Percentiles rank a stretch among this genome's conserved stretches.
phyloP scores from a whole-genome alignment of 148 eudicot genomes.

The Rhododendron ovatum region DNA sequence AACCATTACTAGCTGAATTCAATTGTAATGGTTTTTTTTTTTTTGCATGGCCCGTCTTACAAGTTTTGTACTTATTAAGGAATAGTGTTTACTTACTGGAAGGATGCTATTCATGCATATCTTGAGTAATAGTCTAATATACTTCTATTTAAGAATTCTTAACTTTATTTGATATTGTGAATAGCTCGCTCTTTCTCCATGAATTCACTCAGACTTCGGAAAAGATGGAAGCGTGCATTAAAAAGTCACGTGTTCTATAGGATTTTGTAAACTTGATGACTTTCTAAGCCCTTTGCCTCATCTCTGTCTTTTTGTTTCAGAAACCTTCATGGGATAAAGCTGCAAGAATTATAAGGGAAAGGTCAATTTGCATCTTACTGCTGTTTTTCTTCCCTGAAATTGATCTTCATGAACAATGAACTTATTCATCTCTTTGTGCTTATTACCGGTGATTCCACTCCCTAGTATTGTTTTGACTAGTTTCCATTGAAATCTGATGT shows the following conservation, averaged over 20 bases:
- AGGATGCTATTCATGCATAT: not conserved
- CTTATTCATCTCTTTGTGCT: not conserved
- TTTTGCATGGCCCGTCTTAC: not conserved
- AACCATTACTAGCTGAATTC: not conserved
- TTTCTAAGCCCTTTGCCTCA: not conserved
- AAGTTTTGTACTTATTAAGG: not conserved
- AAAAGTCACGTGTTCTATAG: not conserved
- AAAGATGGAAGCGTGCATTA: not conserved
- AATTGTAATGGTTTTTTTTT: not conserved
- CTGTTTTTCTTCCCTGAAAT: not conserved
- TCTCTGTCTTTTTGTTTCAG: slow-evolving; percentile 37
- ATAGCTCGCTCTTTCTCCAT: not conserved
- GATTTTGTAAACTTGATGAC: not conserved
- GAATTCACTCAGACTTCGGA: not conserved
- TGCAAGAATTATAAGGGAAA: slow-evolving; percentile 69
- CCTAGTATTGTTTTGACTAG: not conserved
- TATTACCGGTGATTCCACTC: not conserved
- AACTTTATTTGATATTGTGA: not conserved
- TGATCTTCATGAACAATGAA: not conserved
- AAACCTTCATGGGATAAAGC: slow-evolving; percentile 94
- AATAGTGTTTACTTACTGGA: not conserved
- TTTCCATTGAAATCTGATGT: slow-evolving; percentile 14
- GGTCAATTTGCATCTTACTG: slow-evolving; percentile 35
- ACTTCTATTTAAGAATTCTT: not conserved
- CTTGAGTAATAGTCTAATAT: not conserved